Evolutionary conservation across 148 eudicot species (phyloP), one percentile per base, ranked within the genome.

Genomic region (Rhododendron simsii): DNA sequence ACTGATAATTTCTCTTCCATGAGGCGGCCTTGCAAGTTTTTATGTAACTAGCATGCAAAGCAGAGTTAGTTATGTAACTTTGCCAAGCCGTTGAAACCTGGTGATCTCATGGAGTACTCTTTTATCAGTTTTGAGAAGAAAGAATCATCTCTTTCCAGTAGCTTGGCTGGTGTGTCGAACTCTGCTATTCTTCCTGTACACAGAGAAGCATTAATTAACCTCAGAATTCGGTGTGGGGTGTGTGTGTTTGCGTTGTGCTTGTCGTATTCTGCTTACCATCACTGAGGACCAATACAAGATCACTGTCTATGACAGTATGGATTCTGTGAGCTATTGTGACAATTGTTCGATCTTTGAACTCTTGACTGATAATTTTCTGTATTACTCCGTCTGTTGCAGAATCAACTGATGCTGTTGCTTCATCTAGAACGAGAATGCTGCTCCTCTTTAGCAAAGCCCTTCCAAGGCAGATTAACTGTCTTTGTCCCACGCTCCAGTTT

Each of bases 291-390:
- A 98, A 88, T 59, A 98, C 98, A 28, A 94, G 93, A 89, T 98
- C 99, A 83, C 98, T 95, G 80, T 98, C 98, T 12, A 98, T 92
- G 28, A 98, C 95, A 3, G 98, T 98, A 88, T 98, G 98, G 90
- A 98, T 98, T 87, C 98, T 94, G 91, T 98, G 99, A 85, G 98
- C 99, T 88, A 98, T 98, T 48, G 98, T 98, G 89, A 95, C 94
- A 33, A 95, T 92, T 1, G 98, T 98, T 67, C 96, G 93, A 83
- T 95, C 92, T 88, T 86, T 89, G 83, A 98, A 98, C 85, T 95
- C 99, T 61, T 90, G 95, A 80, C 88, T 92, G 55, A 98, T 98
- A 63, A 94, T 91, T 77, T 92, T 93, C 83, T 98, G 99, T 83
- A 98, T 89, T 47, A 90, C 91, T 28, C 95, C 96, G 85, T 98